Base-by-base conservation (phyloP, 1,284 basidiomycete species). In the Violaceomyces palustris region DNA sequence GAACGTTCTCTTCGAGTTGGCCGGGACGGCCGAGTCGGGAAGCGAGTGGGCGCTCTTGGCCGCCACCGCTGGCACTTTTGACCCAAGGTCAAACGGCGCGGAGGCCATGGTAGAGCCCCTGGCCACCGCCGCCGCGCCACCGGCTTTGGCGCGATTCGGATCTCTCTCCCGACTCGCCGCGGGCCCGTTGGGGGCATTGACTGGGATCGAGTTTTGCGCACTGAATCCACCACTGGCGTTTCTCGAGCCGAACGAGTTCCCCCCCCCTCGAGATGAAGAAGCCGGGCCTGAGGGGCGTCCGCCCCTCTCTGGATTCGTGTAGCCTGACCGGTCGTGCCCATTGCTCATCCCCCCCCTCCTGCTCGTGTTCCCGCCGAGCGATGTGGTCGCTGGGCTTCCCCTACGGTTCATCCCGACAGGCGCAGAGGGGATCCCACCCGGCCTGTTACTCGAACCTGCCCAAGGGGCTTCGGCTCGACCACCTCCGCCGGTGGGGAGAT, bases 171-270 rank as follows among this genome's bases (percentile, higher is more conserved):
- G 6, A 34, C 40, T 18, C 29, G 39, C 5, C 32, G 5, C 6
- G 19, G 55, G 50, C n/a, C 55, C 55, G 10, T 47, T 51, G 6
- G 55, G 47, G 25, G 55, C 55, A 34, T 42, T 45, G 23, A 47
- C 32, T 1, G 60, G 57, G 30, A 47, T 44, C 40, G 40, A 42
- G 43, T 52, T 50, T 38, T 59, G 52, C 26, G 55, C 38, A 35
- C 49, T 48, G 35, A 40, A 40, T 3, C 50, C 50, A 8, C 19
- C 26, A 21, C 37, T n/a, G 9, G 2, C 21, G 35, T 25, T 24
- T 6, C n/a, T 15, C 23, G 22, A 18, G n/a, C 34, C 19, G 21
- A 7, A 35, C 18, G 17, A 11, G 34, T 35, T 35, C 14, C 25
- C 18, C 14, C 22, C 11, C 10, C 36, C 22, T 17, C 36, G 18